Conservation (phyloP, 1,284 basidiomycete species). For the Ustilago curta region DNA sequence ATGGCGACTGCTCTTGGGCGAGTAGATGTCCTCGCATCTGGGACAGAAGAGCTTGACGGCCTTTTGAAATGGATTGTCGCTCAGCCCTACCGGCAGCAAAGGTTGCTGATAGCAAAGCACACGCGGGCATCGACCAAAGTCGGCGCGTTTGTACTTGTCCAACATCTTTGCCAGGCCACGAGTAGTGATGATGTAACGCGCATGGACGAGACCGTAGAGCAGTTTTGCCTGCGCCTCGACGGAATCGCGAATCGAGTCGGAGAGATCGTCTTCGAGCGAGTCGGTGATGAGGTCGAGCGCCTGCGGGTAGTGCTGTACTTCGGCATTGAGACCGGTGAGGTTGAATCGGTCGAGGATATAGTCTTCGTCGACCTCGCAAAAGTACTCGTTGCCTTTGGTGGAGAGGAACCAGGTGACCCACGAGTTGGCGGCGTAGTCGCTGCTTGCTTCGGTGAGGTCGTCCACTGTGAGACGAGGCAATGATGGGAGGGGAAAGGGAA, state of each 20-base stretch:
- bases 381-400: slow-evolving; percentile 89
- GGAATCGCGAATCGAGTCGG: slow-evolving; percentile 61
- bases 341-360: slow-evolving; percentile 99
- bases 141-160: slow-evolving; percentile 68
- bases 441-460: slow-evolving; percentile 85
- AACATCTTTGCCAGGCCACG: slow-evolving; percentile 68
- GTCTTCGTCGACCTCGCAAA: slow-evolving; percentile 98
- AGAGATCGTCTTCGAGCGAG: slow-evolving; percentile 66
- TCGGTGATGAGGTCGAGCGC: slow-evolving; percentile 92
- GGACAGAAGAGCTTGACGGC: slow-evolving; percentile 69
- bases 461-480: slow-evolving; percentile 74
- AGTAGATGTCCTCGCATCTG: slow-evolving; percentile 68
- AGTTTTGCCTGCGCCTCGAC: slow-evolving; percentile 67
- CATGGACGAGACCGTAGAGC: slow-evolving; percentile 67
- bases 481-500: background rate
- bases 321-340: slow-evolving; percentile 94
- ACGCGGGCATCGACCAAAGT: slow-evolving; percentile 67
- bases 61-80: slow-evolving; percentile 66
- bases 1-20: slow-evolving; percentile 66
- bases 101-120: slow-evolving; percentile 68
- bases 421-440: slow-evolving; percentile 80
- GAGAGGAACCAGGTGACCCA: slow-evolving; percentile 99
- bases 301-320: slow-evolving; percentile 92
- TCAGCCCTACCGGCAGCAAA: slow-evolving; percentile 65
- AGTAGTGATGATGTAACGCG: slow-evolving; percentile 67